A percentile compares a stretch with the other conserved stretches of the same genome.
These are phyloP conservation scores for Huiozyma naganishii DNA, from an alignment of 805 yeast species.

Conservation along the genomic window DNA sequence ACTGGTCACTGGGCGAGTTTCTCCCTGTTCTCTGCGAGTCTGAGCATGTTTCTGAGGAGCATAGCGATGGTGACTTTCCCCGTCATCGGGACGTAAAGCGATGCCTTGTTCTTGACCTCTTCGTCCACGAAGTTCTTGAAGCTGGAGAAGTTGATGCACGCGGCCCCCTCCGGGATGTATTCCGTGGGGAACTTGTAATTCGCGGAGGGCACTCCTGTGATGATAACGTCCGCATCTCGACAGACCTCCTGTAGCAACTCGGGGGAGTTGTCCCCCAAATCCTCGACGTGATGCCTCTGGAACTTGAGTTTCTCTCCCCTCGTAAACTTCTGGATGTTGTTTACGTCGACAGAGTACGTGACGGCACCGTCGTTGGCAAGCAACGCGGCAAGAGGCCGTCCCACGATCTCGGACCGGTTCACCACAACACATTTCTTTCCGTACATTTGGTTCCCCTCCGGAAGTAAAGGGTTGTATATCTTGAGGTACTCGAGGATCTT, in stretches of 20 bases:
- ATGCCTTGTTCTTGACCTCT: constrained; percentile 73
- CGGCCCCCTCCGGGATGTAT: constrained; percentile 75
- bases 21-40: constrained; percentile 62
- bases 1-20: not conserved
- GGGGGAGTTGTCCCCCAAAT: constrained; percentile 34
- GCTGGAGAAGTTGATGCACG: constrained; percentile 81
- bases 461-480: constrained; percentile 69
- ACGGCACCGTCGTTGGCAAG: constrained; percentile 96
- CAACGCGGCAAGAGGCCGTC: constrained; percentile 91
- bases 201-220: constrained; percentile 90
- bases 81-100: constrained; percentile 86
- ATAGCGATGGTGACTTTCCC: constrained; percentile 96
- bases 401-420: constrained; percentile 93
- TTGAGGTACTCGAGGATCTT: constrained; percentile 86
- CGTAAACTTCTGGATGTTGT: constrained; percentile 81
- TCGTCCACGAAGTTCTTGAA: constrained; percentile 78
- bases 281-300: constrained; percentile 72
- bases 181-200: constrained; percentile 78
- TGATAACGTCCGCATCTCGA: constrained; percentile 73
- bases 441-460: constrained; percentile 83
- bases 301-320: constrained; percentile 84
- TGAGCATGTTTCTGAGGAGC: constrained; percentile 78
- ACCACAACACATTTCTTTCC: constrained; percentile 88
- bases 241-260: constrained; percentile 50
- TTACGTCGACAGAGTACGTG: constrained; percentile 83